Percentiles rank a stretch among this genome's conserved stretches.
Conservation (phyloP, 108 stramenopile genomes). For the Nitzschia sp. region DNA sequence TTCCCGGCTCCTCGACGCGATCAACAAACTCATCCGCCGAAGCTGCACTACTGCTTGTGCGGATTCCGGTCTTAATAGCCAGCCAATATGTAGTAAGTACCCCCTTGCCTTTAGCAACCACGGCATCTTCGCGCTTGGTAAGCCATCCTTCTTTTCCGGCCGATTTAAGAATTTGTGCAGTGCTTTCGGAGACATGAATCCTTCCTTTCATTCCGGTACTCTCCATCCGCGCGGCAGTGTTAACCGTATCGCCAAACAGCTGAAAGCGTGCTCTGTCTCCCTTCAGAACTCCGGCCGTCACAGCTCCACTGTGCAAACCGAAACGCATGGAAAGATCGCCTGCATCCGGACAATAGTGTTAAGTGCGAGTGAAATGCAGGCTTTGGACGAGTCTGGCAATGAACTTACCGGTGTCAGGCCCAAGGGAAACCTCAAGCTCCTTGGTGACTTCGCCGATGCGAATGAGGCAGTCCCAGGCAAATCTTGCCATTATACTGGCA, state of each 20-base stretch:
- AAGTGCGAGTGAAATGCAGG: too few relatives aligned
- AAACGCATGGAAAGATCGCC: slow-evolving; percentile 35
- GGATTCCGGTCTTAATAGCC: not conserved
- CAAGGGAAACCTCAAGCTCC: slow-evolving; percentile 8
- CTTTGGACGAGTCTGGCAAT: too few relatives aligned
- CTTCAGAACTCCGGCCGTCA: slow-evolving; percentile 23
- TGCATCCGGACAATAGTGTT: slow-evolving; percentile 14
- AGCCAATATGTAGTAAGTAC: not conserved
- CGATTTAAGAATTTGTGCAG: slow-evolving; percentile 21
- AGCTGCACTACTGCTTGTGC: not conserved
- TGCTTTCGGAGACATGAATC: slow-evolving; percentile 36
- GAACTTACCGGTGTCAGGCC: too few relatives aligned
- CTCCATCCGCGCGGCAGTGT: slow-evolving; percentile 55
- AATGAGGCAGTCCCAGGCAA: slow-evolving; percentile 21
- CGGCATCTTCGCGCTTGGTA: slow-evolving; percentile 13
- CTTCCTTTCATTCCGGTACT: slow-evolving; percentile 24
- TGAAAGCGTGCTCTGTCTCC: slow-evolving; percentile 23
- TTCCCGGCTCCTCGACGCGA: not conserved
- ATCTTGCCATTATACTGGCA: slow-evolving; percentile 22
- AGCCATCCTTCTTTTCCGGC: slow-evolving; percentile 32
- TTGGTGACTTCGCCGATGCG: slow-evolving; percentile 6
- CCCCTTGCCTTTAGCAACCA: slow-evolving; percentile 36
- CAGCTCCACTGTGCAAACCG: slow-evolving; percentile 49
- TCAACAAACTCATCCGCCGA: not conserved
- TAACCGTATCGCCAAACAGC: slow-evolving; percentile 43